Base-by-base conservation (phyloP, 1,284 basidiomycete genomes). In the Fomes fomentarius region DNA sequence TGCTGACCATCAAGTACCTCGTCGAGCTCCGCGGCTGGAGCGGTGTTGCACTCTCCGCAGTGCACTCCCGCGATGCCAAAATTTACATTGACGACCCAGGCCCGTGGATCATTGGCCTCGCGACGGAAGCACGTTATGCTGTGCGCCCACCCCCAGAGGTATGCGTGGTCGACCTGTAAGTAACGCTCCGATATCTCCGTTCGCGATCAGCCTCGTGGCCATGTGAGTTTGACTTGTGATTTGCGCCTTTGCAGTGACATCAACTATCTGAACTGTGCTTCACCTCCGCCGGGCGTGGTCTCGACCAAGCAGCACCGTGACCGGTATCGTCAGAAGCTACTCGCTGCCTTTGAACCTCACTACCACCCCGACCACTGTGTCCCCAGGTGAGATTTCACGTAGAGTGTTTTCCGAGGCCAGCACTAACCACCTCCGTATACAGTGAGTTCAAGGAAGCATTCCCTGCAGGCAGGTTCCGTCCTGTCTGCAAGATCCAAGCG, bases 381-480 rank as follows among this genome's bases (percentile, higher is more conserved):
- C 28, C 89, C 90, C 12, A 89, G 85, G 87, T 87, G 59, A 33
- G 75, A 67, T 4, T 30, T 3, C 14, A 34, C 39, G 31, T 50
- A 31, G 19, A 21, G 19, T 14, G 10, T 24, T 2, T 25, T 12
- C 48, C 7, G 12, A 45, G 38, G 3, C 25, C 37, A 38, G 45
- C 33, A 38, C 47, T 52, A 30, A 14, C 8, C 34, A 15, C n/a
- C 14, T 4, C 34, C n/a, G 11, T 17, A 15, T 24, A 12, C 61
- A 91, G 89, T 57, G 96, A 98, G 71, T 93, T 96, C 77, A 94
- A 95, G 68, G 93, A 97, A 67, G 93, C 96, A 2, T 98, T 96
- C 76, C 94, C 96, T 3, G 91, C 89, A 2, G 94, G 94, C 43
- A 82, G 91, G 45, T 93, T 94, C 76, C 77, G 87, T 41, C 89